Conservation (phyloP, 2,329 filamentous ascomycete species). For the Juglanconis juglandina region DNA sequence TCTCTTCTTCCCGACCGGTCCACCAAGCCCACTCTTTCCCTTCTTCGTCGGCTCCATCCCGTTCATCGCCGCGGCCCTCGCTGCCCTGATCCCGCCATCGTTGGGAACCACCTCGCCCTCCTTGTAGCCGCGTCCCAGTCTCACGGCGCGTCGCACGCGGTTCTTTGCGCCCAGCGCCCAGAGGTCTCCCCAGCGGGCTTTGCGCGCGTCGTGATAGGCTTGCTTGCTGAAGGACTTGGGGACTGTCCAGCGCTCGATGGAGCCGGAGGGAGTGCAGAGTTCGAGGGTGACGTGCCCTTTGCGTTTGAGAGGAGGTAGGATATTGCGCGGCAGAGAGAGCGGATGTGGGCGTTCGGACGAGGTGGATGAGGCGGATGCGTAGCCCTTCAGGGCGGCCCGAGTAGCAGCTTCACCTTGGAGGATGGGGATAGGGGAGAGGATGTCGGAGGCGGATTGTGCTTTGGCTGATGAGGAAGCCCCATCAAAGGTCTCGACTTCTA, state of each 20-base stretch:
- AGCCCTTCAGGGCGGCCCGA: conserved; percentile 68
- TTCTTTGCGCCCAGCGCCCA: conserved; percentile 96
- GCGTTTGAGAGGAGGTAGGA: conserved; percentile 81
- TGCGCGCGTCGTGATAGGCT: conserved; percentile 89
- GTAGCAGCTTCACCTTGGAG: conserved; percentile 55
- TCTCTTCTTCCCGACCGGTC: conserved; percentile 29
- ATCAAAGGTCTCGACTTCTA: conserved; percentile 25
- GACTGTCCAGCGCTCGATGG: conserved; percentile 90
- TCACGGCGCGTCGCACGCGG: conserved; percentile 58
- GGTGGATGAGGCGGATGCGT: conserved; percentile 46
- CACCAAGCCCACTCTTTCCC: conserved; percentile 17
- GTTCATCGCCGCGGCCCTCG: conserved; percentile 22
- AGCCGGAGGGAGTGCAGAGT: conserved; percentile 80
- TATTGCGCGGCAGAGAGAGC: conserved; percentile 70
- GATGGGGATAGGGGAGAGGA: conserved; percentile 28
- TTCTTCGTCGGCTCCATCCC: neutral
- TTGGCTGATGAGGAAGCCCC: conserved; percentile 30
- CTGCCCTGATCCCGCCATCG: conserved; percentile 45
- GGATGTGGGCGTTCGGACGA: conserved; percentile 44
- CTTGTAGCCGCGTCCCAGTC: conserved; percentile 49
- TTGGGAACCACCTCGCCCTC: conserved; percentile 27
- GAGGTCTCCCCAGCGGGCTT: conserved; percentile 85
- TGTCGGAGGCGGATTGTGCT: conserved; percentile 29
- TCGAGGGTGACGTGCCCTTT: conserved; percentile 86
- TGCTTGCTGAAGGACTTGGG: conserved; percentile 75